phyloP scores from a whole-genome alignment of 805 yeast species.

The Candida quercuum region DNA sequence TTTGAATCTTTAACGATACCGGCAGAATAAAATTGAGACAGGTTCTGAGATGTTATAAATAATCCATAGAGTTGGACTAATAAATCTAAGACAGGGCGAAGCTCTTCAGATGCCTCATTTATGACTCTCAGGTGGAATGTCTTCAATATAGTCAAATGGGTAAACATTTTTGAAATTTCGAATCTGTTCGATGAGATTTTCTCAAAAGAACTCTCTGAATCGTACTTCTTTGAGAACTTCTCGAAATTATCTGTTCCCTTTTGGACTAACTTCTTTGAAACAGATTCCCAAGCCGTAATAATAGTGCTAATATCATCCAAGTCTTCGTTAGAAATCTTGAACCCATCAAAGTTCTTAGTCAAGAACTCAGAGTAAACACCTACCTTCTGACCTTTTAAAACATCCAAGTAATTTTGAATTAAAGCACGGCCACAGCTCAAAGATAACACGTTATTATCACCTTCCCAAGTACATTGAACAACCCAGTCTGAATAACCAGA shows the following conservation, averaged over 20 bases:
- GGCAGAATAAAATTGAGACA: conserved; percentile 56
- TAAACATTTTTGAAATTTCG: conserved; percentile 30
- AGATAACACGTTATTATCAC: conserved; percentile 84
- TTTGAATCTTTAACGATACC: conserved; percentile 38
- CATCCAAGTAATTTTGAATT: conserved; percentile 31
- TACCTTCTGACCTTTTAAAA: conserved; percentile 26
- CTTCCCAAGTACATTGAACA: conserved; percentile 98
- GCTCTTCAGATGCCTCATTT: conserved; percentile 26
- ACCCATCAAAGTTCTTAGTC: conserved; percentile 6
- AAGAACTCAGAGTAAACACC: conserved; percentile 26
- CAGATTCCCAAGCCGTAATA: conserved; percentile 28
- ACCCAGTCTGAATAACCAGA: conserved; percentile 87
- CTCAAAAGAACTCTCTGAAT: conserved; percentile 18
- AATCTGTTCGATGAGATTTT: conserved; percentile 21
- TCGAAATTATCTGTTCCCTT: conserved; percentile 14
- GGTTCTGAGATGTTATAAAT: conserved; percentile 53
- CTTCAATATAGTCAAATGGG: conserved; percentile 29
- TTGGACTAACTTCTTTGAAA: conserved; percentile 19
- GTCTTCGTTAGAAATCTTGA: conserved; percentile 15
- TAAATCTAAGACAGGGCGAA: conserved; percentile 37
- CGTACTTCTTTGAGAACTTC: conserved; percentile 5
- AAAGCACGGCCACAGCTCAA: conserved; percentile 77
- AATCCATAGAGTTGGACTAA: conserved; percentile 60
- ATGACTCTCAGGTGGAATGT: conserved; percentile 24
- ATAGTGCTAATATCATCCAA: conserved; percentile 9